Evolutionary conservation across 1,139 yeast species (phyloP).

Genomic region (Nakaseomyces glabratus): DNA sequence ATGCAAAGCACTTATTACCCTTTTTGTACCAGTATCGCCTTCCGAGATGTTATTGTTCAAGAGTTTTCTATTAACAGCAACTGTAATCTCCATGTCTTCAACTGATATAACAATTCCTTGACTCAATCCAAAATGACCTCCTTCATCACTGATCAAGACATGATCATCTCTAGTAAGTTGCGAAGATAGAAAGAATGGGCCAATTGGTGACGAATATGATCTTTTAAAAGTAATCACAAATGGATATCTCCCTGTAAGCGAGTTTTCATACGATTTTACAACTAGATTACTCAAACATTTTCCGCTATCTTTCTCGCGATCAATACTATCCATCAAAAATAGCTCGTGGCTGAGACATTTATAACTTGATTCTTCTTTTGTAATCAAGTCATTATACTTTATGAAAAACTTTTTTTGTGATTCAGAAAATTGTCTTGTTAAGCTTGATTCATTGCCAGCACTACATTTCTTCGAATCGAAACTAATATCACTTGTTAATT

Average conservation of each 20-base stretch:
- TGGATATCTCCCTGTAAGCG: neutral
- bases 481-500: slow-evolving; percentile 40
- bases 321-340: slow-evolving; percentile 47
- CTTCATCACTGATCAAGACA: slow-evolving; percentile 69
- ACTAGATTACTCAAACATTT: slow-evolving; percentile 43
- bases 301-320: slow-evolving; percentile 53
- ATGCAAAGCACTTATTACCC: slow-evolving; percentile 3
- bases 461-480: slow-evolving; percentile 34
- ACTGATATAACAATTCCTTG: slow-evolving; percentile 48
- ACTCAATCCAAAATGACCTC: slow-evolving; percentile 68
- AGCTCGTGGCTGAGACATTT: slow-evolving; percentile 38
- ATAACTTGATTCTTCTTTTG: slow-evolving; percentile 58
- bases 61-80: slow-evolving; percentile 46
- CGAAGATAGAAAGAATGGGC: slow-evolving; percentile 31
- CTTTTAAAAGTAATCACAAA: slow-evolving; percentile 21
- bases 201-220: slow-evolving; percentile 13
- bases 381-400: slow-evolving; percentile 67
- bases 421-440: no score
- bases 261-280: slow-evolving; percentile 28
- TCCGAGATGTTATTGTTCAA: slow-evolving; percentile 25
- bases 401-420: slow-evolving; percentile 42
- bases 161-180: slow-evolving; percentile 47
- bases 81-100: slow-evolving; percentile 29
- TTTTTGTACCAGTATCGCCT: slow-evolving; percentile 3
- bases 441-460: no score